These are phyloP conservation scores for Ochetophila trinervis DNA, from an alignment of 306 rosid genomes.

Conservation along the genomic window DNA sequence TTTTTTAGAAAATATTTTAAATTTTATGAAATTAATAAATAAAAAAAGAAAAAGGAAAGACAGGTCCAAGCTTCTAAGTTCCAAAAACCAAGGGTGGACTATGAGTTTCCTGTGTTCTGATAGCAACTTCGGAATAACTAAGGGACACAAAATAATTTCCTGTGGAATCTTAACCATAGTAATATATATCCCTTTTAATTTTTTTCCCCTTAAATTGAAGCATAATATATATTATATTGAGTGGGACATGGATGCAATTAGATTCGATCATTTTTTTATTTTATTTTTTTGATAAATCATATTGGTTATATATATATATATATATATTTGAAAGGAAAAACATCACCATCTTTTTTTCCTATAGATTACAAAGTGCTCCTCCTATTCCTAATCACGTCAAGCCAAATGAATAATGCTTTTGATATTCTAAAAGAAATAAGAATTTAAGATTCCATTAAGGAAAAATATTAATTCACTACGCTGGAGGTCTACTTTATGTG, in stretches of 20 bases:
- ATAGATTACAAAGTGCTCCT: not conserved
- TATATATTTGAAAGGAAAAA: not conserved
- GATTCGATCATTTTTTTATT: too few relatives aligned
- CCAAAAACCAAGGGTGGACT: slow-evolving; percentile 29
- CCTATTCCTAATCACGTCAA: slow-evolving; percentile 1
- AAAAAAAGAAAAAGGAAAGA: not conserved
- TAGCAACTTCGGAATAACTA: slow-evolving; percentile 6
- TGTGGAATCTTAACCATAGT: too few relatives aligned
- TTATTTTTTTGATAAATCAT: too few relatives aligned
- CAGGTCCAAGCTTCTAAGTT: slow-evolving; percentile 6
- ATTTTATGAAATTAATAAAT: not conserved
- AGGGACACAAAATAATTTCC: not conserved
- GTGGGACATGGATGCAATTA: slow-evolving; percentile 4
- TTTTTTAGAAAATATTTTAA: too few relatives aligned
- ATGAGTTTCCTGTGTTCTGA: slow-evolving; percentile 8
- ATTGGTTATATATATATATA: not conserved
- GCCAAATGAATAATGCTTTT: not conserved
- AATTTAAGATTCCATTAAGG: slow-evolving; percentile 4
- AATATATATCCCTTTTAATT: too few relatives aligned
- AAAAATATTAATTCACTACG: too few relatives aligned
- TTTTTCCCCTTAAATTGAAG: too few relatives aligned
- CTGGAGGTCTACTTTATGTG: too few relatives aligned
- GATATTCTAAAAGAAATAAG: not conserved
- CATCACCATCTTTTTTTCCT: not conserved
- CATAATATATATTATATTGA: not conserved